These are phyloP conservation scores for Choiromyces venosus DNA, from an alignment of 495 filamentous ascomycete species.

Conservation along the genomic window DNA sequence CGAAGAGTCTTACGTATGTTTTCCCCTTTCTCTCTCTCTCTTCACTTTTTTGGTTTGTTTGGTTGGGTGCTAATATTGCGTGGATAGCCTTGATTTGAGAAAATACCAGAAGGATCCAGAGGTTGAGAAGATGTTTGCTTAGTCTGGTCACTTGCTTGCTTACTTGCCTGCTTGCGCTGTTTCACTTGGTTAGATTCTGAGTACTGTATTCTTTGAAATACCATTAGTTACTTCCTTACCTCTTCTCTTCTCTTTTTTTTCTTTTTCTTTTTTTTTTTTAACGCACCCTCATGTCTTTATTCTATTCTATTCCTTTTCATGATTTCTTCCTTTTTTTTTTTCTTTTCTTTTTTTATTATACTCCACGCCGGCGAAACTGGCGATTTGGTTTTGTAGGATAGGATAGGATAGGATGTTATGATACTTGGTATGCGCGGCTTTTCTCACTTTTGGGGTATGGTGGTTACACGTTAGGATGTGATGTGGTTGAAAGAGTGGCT, in stretches of 20 bases:
- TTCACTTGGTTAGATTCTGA: neutral
- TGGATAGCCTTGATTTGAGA: slow-evolving; percentile 34
- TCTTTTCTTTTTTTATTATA: neutral
- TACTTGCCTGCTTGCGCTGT: neutral
- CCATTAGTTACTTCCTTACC: neutral
- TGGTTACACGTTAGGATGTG: too few species aligned
- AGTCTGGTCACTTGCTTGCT: neutral
- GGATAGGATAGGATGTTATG: too few species aligned
- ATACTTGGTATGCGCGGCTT: neutral
- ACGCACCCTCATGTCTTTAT: neutral
- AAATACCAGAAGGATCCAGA: slow-evolving; percentile 23
- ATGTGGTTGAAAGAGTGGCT: too few species aligned
- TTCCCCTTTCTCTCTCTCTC: neutral
- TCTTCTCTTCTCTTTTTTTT: neutral
- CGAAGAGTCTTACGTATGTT: slow-evolving; percentile 85
- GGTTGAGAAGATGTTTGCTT: slow-evolving; percentile 3
- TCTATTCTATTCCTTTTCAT: slow-evolving; percentile 13
- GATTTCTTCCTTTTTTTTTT: neutral
- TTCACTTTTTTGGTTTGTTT: neutral
- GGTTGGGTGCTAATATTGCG: slow-evolving; percentile 11
- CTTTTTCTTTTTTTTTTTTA: neutral
- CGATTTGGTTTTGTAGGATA: too few species aligned
- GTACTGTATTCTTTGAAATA: slow-evolving; percentile 4
- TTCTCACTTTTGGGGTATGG: too few species aligned
- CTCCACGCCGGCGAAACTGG: neutral